Evolutionary conservation across 257 asterid genomes (phyloP).

Genomic region (Orobanche coerulescens): DNA sequence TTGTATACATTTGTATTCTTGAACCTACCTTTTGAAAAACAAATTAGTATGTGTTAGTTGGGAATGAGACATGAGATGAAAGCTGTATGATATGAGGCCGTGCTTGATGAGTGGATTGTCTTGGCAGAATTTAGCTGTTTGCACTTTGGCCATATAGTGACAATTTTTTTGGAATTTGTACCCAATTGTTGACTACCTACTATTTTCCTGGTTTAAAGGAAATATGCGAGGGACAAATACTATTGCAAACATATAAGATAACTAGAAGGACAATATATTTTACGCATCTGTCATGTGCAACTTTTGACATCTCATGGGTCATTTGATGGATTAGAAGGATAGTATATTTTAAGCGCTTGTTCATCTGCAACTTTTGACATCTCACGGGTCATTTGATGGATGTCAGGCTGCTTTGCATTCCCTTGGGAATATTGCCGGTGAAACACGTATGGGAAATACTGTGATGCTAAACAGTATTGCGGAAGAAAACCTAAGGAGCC

Average conservation of each 20-base stretch:
- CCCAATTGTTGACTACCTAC: not conserved
- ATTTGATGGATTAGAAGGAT: conserved; percentile 17
- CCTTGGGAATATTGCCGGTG: conserved; percentile 79
- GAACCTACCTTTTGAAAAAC: not conserved
- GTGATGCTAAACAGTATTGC: conserved; percentile 50
- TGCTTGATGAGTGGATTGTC: conserved; percentile 4
- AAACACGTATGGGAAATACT: conserved; percentile 46
- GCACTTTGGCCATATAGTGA: not conserved
- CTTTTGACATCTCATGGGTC: conserved; percentile 2
- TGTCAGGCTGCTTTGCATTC: conserved; percentile 89
- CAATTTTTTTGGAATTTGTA: conserved; percentile 6
- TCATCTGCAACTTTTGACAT: conserved; percentile 1
- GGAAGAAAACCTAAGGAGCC: conserved; percentile 63
- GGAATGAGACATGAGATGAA: not conserved
- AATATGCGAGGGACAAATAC: not conserved
- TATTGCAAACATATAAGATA: too few relatives aligned
- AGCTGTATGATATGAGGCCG: not conserved
- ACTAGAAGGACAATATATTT: conserved; percentile 1
- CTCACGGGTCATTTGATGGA: conserved; percentile 16
- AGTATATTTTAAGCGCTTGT: not conserved
- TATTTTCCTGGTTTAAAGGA: not conserved
- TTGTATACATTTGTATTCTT: conserved; percentile 3
- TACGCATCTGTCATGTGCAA: not conserved
- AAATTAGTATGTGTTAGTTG: not conserved
- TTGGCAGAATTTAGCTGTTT: not conserved